Evolutionary conservation across 768 basidiomycete genomes (phyloP).

Genomic region (Collybia sordida): DNA sequence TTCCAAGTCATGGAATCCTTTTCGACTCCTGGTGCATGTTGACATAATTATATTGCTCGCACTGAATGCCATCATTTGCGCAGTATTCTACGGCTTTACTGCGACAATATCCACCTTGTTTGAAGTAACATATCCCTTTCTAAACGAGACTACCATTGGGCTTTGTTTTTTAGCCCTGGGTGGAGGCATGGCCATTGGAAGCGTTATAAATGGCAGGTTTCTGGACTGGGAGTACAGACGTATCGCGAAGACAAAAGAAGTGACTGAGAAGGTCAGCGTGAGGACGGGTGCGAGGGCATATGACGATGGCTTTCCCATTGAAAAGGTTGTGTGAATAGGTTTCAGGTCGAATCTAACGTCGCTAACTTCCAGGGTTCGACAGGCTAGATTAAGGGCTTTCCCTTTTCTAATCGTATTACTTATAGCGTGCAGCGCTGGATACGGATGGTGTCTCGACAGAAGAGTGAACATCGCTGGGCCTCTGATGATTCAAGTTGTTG

Average conservation of each 20-base stretch:
- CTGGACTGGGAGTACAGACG: slow-evolving; percentile 64
- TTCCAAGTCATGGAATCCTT: slow-evolving; percentile 51
- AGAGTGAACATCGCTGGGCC: slow-evolving; percentile 51
- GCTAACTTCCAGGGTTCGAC: not conserved
- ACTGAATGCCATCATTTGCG: slow-evolving; percentile 50
- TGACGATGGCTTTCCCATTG: slow-evolving; percentile 54
- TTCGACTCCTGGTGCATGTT: slow-evolving; percentile 51
- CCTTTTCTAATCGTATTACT: slow-evolving; percentile 42
- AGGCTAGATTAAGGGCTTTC: slow-evolving; percentile 50
- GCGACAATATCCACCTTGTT: slow-evolving; percentile 66
- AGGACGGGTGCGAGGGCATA: slow-evolving; percentile 1
- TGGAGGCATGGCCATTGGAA: slow-evolving; percentile 65
- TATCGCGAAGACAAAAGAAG: slow-evolving; percentile 29
- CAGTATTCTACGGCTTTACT: slow-evolving; percentile 60
- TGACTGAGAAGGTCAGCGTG: slow-evolving; percentile 20
- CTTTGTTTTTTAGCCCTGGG: slow-evolving; percentile 79
- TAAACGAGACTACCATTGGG: slow-evolving; percentile 66
- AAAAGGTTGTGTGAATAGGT: slow-evolving; percentile 31
- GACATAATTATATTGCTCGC: slow-evolving; percentile 56
- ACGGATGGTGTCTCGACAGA: slow-evolving; percentile 61
- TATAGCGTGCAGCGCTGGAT: slow-evolving; percentile 42
- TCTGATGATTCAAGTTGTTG: slow-evolving; percentile 44
- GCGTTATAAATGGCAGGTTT: slow-evolving; percentile 55
- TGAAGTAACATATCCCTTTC: slow-evolving; percentile 51
- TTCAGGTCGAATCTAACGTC: not conserved